phyloP scores from a whole-genome alignment of 495 filamentous ascomycete genomes.

The Penicillium paradoxum region DNA sequence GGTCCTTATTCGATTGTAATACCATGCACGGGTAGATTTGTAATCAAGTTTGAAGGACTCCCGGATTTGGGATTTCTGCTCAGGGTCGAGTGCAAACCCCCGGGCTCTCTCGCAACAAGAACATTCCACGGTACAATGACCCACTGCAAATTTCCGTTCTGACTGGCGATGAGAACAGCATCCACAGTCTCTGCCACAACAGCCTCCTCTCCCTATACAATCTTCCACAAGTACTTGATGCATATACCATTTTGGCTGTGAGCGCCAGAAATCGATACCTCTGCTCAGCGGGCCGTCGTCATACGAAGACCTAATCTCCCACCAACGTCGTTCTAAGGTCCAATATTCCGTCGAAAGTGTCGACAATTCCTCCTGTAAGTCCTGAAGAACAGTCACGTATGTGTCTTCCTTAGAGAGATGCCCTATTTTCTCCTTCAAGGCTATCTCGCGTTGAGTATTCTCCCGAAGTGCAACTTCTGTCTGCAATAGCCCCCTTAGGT shows the following conservation, averaged over 20 bases:
- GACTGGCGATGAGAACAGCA: constrained; percentile 2
- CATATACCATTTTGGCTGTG: constrained; percentile 6
- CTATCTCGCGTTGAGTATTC: constrained; percentile 6
- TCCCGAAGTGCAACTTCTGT: constrained; percentile 2
- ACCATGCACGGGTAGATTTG: neutral
- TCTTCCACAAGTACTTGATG: constrained; percentile 3
- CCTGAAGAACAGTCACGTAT: neutral
- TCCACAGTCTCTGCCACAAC: constrained; percentile 2
- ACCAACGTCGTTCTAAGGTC: neutral
- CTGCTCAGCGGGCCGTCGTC: neutral
- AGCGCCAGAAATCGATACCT: constrained; percentile 4
- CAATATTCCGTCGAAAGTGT: neutral
- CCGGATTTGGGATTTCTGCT: neutral
- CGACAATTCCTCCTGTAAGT: neutral
- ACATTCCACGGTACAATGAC: constrained; percentile 8
- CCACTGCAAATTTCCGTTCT: neutral
- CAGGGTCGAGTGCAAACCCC: neutral
- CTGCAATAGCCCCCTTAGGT: neutral
- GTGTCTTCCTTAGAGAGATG: neutral
- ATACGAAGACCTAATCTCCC: neutral
- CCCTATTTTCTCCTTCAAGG: neutral
- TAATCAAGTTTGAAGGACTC: neutral
- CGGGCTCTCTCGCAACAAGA: constrained; percentile 2
- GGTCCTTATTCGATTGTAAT: neutral
- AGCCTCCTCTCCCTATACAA: constrained; percentile 5